These are phyloP conservation scores for Venustampulla echinocandica DNA, from an alignment of 495 filamentous ascomycete species.

Conservation along the genomic window DNA sequence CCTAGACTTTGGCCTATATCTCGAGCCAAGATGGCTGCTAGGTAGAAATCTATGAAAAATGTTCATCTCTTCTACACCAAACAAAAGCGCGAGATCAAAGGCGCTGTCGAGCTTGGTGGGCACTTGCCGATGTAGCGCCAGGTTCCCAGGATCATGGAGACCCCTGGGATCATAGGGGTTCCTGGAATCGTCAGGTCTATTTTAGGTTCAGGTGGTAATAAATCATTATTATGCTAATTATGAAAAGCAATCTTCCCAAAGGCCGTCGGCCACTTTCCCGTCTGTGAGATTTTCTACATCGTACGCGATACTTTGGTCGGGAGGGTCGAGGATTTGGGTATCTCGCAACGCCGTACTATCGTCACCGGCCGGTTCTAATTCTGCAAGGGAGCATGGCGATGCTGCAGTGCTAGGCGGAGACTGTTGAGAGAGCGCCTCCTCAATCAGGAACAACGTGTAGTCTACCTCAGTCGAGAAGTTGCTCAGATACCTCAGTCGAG, in stretches of 20 bases:
- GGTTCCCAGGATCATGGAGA: not conserved
- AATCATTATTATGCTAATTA: not conserved
- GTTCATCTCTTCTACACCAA: too few species aligned
- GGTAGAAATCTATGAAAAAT: too few species aligned
- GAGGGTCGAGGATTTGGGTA: not conserved
- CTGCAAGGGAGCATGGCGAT: not conserved
- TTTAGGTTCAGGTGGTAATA: not conserved
- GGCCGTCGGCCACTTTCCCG: not conserved
- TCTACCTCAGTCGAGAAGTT: too few species aligned
- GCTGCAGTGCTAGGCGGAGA: not conserved
- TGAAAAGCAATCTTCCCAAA: not conserved
- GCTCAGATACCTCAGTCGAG: too few species aligned
- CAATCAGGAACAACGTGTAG: not conserved
- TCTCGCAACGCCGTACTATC: not conserved
- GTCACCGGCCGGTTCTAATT: not conserved
- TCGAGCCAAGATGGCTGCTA: too few species aligned
- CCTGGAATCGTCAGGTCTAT: not conserved
- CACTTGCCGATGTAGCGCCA: too few species aligned
- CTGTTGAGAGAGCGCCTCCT: not conserved
- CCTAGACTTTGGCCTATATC: too few species aligned
- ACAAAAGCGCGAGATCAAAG: too few species aligned
- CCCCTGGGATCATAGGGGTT: not conserved
- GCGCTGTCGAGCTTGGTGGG: too few species aligned
- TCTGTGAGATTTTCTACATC: not conserved
- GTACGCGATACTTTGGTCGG: not conserved